These are phyloP conservation scores for Podaxis mareebaensis DNA, from an alignment of 768 basidiomycete species.

Conservation along the genomic window DNA sequence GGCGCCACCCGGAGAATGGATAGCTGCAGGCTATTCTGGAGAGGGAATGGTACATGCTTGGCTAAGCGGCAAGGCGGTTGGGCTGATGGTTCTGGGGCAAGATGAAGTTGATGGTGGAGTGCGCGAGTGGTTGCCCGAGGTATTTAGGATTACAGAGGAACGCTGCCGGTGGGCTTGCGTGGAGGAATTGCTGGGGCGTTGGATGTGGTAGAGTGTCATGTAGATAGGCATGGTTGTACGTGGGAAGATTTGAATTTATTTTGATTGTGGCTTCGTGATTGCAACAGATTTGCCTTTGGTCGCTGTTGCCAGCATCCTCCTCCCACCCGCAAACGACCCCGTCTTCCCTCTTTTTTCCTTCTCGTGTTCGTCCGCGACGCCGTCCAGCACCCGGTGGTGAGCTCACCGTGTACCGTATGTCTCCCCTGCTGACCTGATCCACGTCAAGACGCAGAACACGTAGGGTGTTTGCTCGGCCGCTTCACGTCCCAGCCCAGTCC, in stretches of 20 bases:
- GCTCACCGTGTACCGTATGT: constrained; percentile 6
- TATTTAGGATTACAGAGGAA: constrained; percentile 45
- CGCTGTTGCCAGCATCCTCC: constrained; percentile 34
- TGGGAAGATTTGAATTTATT: constrained; percentile 30
- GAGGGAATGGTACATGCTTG: constrained; percentile 78
- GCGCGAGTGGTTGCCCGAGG: constrained; percentile 47
- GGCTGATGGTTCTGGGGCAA: constrained; percentile 53
- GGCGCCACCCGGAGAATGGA: constrained; percentile 63
- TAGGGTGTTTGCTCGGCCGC: constrained; percentile 15
- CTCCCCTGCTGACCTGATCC: neutral
- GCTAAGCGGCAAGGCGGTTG: constrained; percentile 60
- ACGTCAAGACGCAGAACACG: constrained; percentile 13
- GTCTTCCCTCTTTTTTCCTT: constrained; percentile 9
- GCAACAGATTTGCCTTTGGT: constrained; percentile 36
- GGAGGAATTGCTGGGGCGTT: constrained; percentile 31
- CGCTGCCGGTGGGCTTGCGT: constrained; percentile 48
- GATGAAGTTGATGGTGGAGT: constrained; percentile 19
- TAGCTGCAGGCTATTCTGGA: constrained; percentile 68
- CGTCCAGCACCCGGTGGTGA: constrained; percentile 11
- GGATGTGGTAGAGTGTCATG: neutral
- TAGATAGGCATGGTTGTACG: constrained; percentile 13
- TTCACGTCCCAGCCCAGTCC: constrained; percentile 34
- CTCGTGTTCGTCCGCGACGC: constrained; percentile 12
- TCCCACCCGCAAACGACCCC: constrained; percentile 9
- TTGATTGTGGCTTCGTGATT: constrained; percentile 37